Conservation (phyloP, 352 stramenopile genomes). For the Globisporangium cylindrosporum region DNA sequence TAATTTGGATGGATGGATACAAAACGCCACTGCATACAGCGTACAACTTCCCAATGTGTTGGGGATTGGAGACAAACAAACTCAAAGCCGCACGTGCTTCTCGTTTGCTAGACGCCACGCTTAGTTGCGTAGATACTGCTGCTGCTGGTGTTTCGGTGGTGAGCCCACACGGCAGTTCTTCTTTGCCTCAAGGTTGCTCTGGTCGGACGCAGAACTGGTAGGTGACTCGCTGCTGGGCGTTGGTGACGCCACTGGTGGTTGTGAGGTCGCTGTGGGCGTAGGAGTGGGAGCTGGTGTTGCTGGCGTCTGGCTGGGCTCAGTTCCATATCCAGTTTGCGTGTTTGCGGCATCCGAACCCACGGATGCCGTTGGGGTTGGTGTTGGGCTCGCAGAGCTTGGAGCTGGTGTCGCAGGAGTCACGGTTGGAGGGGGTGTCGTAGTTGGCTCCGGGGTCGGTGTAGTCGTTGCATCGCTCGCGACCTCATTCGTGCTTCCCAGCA, state of each 20-base stretch:
- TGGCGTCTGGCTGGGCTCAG: neutral
- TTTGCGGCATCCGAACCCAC: neutral
- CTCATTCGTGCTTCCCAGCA: slow-evolving; percentile 12
- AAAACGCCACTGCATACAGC: neutral
- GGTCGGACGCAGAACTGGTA: neutral
- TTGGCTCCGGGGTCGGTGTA: neutral
- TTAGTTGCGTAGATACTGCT: neutral
- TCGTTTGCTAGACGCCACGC: too few species aligned
- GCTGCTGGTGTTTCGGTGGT: neutral
- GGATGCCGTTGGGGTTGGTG: neutral
- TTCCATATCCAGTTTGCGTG: neutral
- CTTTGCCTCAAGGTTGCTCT: neutral
- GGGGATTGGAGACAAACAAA: neutral
- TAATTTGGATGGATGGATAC: neutral
- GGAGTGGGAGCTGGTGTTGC: neutral
- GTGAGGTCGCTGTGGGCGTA: neutral
- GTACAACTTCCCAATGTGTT: neutral
- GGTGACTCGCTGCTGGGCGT: neutral
- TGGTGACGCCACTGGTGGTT: neutral
- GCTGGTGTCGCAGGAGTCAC: neutral
- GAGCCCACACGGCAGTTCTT: neutral
- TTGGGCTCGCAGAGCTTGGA: neutral
- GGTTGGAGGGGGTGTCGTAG: neutral
- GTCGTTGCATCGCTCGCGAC: neutral
- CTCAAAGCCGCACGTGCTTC: too few species aligned